Base-by-base conservation (phyloP, 345 rosid genomes). In the Zanthoxylum bungeanum region DNA sequence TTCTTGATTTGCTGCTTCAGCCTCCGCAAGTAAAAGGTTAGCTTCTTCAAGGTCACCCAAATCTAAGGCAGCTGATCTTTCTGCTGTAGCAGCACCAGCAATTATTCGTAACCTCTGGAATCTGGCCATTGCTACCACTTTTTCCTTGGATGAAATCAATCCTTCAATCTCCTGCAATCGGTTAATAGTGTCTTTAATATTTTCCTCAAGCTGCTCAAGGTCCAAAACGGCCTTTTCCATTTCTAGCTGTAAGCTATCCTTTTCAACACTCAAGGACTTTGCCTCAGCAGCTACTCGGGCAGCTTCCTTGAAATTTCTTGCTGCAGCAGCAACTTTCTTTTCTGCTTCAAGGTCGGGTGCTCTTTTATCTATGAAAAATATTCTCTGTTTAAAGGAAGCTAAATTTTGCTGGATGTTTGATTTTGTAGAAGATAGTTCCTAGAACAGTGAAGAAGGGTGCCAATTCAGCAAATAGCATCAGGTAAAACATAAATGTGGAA, bases 301-400 rank as follows among this genome's bases (percentile, higher is more conserved):
- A 56, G 98, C 98, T 82, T 93, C 98, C 81, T 89, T 93, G 80
- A 93, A 93, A 77, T 91, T 91, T 85, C 98, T 89, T 16, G 89
- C 87, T 11, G 90, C 74, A 27, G 96, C 96, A 66, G 93, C 95
- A 60, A 91, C 90, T 79, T 85, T 93, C 88, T 93, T 93, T 85
- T 93, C 95, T 42, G 90, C 80, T 79, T 93, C 97, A 27, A 93
- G 89, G 73, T 93, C 97, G 12, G 97, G 98, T 31, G 84, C 77
- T 77, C 93, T 81, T 81, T 89, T 89, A 76, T 89, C 97, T 73
- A 88, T 88, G 76, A 89, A 91, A 64, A 86, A 50, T 2, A 82
- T 76, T 79, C 88, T 86, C 82, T 91, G 93, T 79, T 83, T 87
- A 49, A 82, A 85, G 34, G 98, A 86, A 70, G 92, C 79, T 67